phyloP scores from a whole-genome alignment of 257 asterid species.

The Apocynum venetum region DNA sequence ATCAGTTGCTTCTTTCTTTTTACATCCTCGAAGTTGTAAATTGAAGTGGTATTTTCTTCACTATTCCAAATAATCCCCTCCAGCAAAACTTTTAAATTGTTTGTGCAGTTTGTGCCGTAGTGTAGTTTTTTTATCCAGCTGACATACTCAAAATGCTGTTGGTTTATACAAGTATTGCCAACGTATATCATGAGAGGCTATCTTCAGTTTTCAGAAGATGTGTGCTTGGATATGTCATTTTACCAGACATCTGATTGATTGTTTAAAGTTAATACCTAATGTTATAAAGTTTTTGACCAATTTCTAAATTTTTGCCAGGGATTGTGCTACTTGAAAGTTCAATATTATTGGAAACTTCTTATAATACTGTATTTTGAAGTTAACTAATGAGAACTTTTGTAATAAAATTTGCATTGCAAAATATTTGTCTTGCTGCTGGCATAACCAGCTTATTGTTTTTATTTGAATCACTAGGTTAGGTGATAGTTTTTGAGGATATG shows the following conservation, averaged over 20 bases:
- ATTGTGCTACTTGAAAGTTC: background rate
- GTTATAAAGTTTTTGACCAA: background rate
- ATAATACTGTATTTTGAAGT: background rate
- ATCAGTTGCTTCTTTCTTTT: background rate
- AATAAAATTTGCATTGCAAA: background rate
- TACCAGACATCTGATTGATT: background rate
- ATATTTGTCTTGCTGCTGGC: background rate
- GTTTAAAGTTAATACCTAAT: background rate
- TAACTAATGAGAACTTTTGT: background rate
- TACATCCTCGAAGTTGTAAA: background rate
- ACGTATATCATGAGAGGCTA: background rate
- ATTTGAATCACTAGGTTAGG: background rate
- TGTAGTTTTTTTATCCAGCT: no score
- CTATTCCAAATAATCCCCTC: background rate
- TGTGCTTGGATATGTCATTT: no score
- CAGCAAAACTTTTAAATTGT: background rate
- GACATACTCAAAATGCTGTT: background rate
- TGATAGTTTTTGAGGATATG: background rate
- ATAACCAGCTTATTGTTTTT: background rate
- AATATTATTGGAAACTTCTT: background rate
- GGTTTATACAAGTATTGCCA: background rate
- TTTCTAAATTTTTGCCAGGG: background rate
- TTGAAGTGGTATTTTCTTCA: background rate
- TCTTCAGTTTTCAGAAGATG: background rate
- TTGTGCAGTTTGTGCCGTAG: background rate